Percentiles rank a stretch among this genome's conserved stretches.
Evolutionary conservation across 257 asterid genomes (phyloP).

Genomic region (Nicotiana undulata): DNA sequence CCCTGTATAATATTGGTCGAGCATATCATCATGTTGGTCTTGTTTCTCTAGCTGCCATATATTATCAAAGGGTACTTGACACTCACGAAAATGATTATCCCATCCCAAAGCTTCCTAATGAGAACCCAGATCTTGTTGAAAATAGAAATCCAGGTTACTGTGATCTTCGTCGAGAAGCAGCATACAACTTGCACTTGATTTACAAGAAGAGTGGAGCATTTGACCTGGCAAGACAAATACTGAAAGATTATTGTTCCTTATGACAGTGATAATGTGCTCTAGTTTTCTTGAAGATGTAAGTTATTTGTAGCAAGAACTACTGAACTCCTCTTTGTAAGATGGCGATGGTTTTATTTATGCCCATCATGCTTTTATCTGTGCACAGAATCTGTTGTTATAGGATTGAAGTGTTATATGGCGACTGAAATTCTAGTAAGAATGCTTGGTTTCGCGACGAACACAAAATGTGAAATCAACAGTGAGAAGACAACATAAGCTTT

Average conservation of each 20-base stretch:
- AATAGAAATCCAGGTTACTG: slow-evolving; percentile 47
- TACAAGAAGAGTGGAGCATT: slow-evolving; percentile 69
- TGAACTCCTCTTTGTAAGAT: neutral
- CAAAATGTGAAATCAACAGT: neutral
- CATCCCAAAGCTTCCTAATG: slow-evolving; percentile 57
- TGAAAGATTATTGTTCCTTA: slow-evolving; percentile 49
- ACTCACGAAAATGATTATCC: slow-evolving; percentile 47
- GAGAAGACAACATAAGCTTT: neutral
- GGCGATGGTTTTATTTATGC: neutral
- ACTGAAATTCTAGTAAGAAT: neutral
- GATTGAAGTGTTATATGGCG: neutral
- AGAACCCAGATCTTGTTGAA: slow-evolving; percentile 25
- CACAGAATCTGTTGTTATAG: neutral
- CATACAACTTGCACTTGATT: slow-evolving; percentile 71
- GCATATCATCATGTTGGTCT: slow-evolving; percentile 83
- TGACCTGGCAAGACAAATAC: slow-evolving; percentile 79
- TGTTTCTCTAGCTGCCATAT: slow-evolving; percentile 51
- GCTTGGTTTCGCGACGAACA: neutral
- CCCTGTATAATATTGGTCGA: slow-evolving; percentile 63
- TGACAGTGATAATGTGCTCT: slow-evolving; percentile 11
- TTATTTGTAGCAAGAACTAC: neutral
- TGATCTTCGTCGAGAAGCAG: slow-evolving; percentile 76
- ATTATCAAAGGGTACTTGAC: slow-evolving; percentile 60
- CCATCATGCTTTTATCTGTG: neutral
- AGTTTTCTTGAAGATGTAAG: neutral